These are phyloP conservation scores for Calycina herbarum DNA, from an alignment of 2,329 filamentous ascomycete genomes.

Conservation along the genomic window DNA sequence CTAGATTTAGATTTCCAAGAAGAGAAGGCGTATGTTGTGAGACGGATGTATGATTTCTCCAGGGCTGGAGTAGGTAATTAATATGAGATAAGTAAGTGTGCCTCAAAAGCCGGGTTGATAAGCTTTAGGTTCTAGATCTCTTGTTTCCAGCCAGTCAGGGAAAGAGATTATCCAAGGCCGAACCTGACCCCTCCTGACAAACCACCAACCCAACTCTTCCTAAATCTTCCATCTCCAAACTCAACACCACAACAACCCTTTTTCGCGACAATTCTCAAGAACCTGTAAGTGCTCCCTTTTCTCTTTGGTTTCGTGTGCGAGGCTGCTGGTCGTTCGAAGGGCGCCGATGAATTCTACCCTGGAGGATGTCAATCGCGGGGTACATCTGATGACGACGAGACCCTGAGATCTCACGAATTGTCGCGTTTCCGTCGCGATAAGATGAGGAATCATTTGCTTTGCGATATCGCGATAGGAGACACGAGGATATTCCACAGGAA, in stretches of 20 bases:
- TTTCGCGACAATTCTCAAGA: neutral
- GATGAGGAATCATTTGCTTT: neutral
- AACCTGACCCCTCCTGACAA: slow-evolving; percentile 4
- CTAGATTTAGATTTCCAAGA: neutral
- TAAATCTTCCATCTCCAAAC: neutral
- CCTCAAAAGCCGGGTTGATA: neutral
- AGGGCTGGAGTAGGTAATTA: neutral
- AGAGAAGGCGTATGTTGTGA: neutral
- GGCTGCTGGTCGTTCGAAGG: neutral
- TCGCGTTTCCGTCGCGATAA: neutral
- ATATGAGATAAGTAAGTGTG: no score
- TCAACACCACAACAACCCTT: neutral
- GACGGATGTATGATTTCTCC: neutral
- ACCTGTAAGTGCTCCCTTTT: neutral
- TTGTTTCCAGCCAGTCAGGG: neutral
- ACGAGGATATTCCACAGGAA: neutral
- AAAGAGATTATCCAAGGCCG: neutral
- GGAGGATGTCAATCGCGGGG: neutral
- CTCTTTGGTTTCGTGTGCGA: neutral
- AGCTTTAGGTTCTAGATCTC: neutral
- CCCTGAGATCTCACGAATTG: neutral
- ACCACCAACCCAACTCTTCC: neutral
- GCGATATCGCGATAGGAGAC: neutral
- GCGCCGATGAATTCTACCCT: neutral
- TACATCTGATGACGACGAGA: slow-evolving; percentile 1